phyloP scores from a whole-genome alignment of 176 grass and related monocot genomes.

The Zea mays region Zm-B73-REFERENCE-NAM-5.0 NC_050105.1:85680001-85680500 shows the following conservation, averaged over 20 bases:
- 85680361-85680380: rapidly evolving
- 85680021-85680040: constrained; percentile 13
- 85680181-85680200: constrained; percentile 27
- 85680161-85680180: constrained; percentile 3
- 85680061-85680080: background rate
- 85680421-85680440: constrained; percentile 26
- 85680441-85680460: background rate
- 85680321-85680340: background rate
- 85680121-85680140: constrained; percentile 30
- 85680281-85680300: constrained; percentile 32
- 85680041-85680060: constrained; percentile 38
- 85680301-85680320: background rate
- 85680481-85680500: constrained; percentile 37
- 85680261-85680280: constrained; percentile 15
- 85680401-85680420: constrained; percentile 33
- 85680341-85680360: constrained; percentile 30
- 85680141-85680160: background rate
- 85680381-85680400: constrained; percentile 28
- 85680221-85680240: background rate
- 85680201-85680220: constrained; percentile 22
- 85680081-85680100: background rate
- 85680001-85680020: background rate
- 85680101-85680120: background rate
- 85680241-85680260: background rate
- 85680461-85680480: background rate